Conservation (phyloP, 2,329 filamentous ascomycete species). For the Colletotrichum sp. region DNA sequence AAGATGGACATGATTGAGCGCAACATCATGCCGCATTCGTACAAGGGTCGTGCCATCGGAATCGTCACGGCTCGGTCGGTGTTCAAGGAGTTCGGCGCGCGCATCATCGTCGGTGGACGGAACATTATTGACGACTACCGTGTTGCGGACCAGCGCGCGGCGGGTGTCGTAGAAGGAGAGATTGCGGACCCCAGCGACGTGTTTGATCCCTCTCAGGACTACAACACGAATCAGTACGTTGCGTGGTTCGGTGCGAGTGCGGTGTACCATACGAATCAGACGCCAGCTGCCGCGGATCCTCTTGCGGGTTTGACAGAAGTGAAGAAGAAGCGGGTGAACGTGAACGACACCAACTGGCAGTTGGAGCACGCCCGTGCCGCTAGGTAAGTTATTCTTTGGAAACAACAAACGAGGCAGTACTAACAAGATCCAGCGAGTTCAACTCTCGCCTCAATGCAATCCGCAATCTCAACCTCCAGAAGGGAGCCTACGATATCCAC, state of each 20-base stretch:
- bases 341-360: conserved; percentile 97
- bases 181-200: conserved; percentile 89
- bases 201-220: conserved; percentile 79
- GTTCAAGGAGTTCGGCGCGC: conserved; percentile 93
- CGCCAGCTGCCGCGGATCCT: conserved; percentile 76
- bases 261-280: conserved; percentile 83
- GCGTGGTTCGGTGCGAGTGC: conserved; percentile 97
- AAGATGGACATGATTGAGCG: conserved; percentile 96
- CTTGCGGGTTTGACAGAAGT: conserved; percentile 76
- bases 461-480: conserved; percentile 67
- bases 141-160: conserved; percentile 73
- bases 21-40: conserved; percentile 95
- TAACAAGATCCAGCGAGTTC: conserved; percentile 67
- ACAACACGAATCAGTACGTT: conserved; percentile 99
- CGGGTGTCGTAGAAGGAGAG: conserved; percentile 86
- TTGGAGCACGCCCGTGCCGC: conserved; percentile 91
- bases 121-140: conserved; percentile 91
- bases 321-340: conserved; percentile 84
- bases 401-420: neutral
- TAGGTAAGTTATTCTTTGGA: conserved; percentile 62
- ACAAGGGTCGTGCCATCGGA: conserved; percentile 97
- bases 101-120: conserved; percentile 90
- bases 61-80: conserved; percentile 96
- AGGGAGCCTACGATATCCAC: conserved; percentile 87
- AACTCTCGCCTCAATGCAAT: conserved; percentile 76